Evolutionary conservation across 345 rosid genomes (phyloP).

Genomic region (Clarkia xantiana): DNA sequence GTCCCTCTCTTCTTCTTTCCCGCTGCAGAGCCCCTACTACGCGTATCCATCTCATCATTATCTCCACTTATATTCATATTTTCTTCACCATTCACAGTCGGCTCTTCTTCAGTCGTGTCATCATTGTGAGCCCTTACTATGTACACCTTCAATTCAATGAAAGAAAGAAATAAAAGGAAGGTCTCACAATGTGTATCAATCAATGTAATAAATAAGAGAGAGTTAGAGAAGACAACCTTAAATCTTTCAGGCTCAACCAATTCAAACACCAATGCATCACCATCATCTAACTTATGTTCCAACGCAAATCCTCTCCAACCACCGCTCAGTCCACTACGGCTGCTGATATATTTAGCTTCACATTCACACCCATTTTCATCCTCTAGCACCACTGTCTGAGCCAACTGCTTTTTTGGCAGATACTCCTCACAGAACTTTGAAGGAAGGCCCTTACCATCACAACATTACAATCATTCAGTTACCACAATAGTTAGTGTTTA

Average conservation of each 20-base stretch:
- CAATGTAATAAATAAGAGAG: too few species aligned
- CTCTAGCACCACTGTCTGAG: slow-evolving; percentile 13
- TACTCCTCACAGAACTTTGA: slow-evolving; percentile 19
- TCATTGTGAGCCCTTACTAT: too few species aligned
- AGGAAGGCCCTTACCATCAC: slow-evolving; percentile 26
- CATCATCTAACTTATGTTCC: slow-evolving; percentile 31
- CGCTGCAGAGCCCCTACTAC: too few species aligned
- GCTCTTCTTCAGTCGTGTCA: too few species aligned
- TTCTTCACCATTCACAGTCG: too few species aligned
- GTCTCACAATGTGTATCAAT: too few species aligned
- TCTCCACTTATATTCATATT: too few species aligned
- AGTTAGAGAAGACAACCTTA: slow-evolving; percentile 22
- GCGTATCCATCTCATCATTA: too few species aligned
- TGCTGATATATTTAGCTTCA: slow-evolving; percentile 18
- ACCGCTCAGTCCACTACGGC: slow-evolving; percentile 28
- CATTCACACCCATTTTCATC: slow-evolving; percentile 22
- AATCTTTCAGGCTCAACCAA: slow-evolving; percentile 18
- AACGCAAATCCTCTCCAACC: slow-evolving; percentile 44
- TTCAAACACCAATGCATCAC: slow-evolving; percentile 33
- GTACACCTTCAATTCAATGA: too few species aligned
- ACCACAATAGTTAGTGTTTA: not conserved
- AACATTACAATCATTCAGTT: not conserved
- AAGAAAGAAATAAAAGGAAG: too few species aligned
- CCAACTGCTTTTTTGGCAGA: slow-evolving; percentile 16
- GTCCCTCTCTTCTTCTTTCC: too few species aligned